These are phyloP conservation scores for Pseudocercospora pini-densiflorae DNA, from an alignment of 2,329 filamentous ascomycete species.

Conservation along the genomic window DNA sequence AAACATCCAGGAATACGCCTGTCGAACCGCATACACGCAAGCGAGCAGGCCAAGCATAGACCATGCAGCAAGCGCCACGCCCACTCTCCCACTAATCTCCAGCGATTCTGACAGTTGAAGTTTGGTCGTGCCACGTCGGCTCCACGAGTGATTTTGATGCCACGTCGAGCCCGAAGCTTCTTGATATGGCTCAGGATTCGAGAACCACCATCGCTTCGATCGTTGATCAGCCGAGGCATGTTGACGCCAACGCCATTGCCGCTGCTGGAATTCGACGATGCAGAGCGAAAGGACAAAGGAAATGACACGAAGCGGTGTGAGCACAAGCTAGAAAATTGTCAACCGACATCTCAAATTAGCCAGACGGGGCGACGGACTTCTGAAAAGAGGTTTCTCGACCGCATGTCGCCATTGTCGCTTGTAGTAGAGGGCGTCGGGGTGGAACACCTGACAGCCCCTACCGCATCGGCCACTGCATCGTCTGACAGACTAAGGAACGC, in stretches of 20 bases:
- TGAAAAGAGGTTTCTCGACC: slow-evolving; percentile 29
- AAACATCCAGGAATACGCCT: slow-evolving; percentile 30
- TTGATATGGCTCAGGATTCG: slow-evolving; percentile 52
- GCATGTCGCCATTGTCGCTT: slow-evolving; percentile 18
- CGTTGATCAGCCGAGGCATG: slow-evolving; percentile 40
- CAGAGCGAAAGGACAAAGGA: slow-evolving; percentile 69
- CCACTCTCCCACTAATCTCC: slow-evolving; percentile 60
- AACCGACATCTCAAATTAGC: slow-evolving; percentile 7
- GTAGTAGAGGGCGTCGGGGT: slow-evolving; percentile 27
- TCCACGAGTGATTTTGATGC: slow-evolving; percentile 33
- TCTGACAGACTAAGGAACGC: slow-evolving; percentile 38
- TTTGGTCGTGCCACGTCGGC: slow-evolving; percentile 61
- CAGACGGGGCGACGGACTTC: slow-evolving; percentile 27
- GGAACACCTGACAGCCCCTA: slow-evolving; percentile 23
- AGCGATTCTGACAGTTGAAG: slow-evolving; percentile 69
- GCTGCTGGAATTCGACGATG: slow-evolving; percentile 64
- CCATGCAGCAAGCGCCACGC: slow-evolving; percentile 54
- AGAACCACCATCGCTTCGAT: slow-evolving; percentile 42
- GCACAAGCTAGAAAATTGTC: slow-evolving; percentile 44
- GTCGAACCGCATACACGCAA: slow-evolving; percentile 27
- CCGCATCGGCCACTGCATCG: slow-evolving; percentile 21
- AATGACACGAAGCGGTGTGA: slow-evolving; percentile 67
- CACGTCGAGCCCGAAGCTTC: slow-evolving; percentile 42
- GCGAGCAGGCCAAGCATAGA: slow-evolving; percentile 31
- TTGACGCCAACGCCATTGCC: slow-evolving; percentile 50